Percentiles rank a stretch among this genome's conserved stretches.
Evolutionary conservation across 306 rosid genomes (phyloP).

Genomic region (Mimosa pudica): DNA sequence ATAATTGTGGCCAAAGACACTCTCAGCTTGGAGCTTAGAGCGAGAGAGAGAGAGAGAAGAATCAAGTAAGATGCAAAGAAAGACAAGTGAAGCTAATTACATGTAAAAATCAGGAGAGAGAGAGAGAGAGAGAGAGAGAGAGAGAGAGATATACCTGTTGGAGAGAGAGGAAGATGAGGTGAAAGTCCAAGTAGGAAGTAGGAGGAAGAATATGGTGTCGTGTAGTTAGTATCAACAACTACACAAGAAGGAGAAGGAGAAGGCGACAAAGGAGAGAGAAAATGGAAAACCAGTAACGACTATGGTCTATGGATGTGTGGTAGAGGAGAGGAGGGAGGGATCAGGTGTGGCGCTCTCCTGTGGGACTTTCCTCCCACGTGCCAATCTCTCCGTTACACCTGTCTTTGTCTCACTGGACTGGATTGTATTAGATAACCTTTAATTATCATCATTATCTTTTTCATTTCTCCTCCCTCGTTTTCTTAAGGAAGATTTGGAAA

Average conservation of each 20-base stretch:
- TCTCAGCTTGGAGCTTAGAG: not conserved
- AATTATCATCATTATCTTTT: too few relatives aligned
- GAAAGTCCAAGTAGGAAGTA: conserved; percentile 73
- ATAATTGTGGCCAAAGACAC: not conserved
- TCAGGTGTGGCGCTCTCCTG: conserved; percentile 43
- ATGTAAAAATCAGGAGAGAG: not conserved
- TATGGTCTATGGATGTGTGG: not conserved
- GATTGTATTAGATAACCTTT: not conserved
- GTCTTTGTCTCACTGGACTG: conserved; percentile 58
- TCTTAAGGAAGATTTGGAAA: too few relatives aligned
- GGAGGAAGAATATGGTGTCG: not conserved
- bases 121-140: conserved; percentile 31
- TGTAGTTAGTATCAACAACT: too few relatives aligned
- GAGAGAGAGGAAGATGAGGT: conserved; percentile 52
- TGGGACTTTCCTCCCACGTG: conserved; percentile 45
- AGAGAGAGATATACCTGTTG: conserved; percentile 53
- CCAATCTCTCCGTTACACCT: conserved; percentile 48
- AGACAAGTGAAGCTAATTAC: conserved; percentile 15
- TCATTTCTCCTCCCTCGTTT: too few relatives aligned
- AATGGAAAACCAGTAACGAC: conserved; percentile 2
- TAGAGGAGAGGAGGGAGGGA: not conserved
- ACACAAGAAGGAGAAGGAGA: too few relatives aligned
- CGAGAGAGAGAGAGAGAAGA: not conserved
- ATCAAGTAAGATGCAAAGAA: not conserved
- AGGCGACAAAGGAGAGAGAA: not conserved